Evolutionary conservation across 768 basidiomycete genomes (phyloP).

Genomic region (Auricularia cornea): DNA sequence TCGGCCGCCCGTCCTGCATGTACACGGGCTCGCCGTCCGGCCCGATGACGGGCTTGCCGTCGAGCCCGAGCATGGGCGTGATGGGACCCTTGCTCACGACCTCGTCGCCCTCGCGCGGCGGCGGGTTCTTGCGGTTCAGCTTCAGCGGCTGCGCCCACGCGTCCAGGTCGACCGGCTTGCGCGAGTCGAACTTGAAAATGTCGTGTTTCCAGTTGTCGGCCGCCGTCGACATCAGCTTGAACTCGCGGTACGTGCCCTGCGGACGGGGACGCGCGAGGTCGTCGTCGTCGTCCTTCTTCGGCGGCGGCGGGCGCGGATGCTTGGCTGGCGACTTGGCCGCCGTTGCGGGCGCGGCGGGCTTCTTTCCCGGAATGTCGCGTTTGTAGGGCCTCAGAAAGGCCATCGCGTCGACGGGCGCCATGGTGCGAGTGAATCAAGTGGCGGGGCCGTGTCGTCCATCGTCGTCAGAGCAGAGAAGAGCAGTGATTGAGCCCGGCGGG

Average conservation of each 20-base stretch:
- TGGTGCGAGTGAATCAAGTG: too few species aligned
- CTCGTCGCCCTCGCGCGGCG: conserved; percentile 33
- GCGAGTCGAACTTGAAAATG: conserved; percentile 83
- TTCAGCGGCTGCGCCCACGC: conserved; percentile 70
- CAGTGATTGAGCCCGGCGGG: too few species aligned
- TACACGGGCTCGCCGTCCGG: conserved; percentile 53
- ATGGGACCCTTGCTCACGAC: conserved; percentile 25
- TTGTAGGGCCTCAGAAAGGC: too few species aligned
- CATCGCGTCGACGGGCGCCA: too few species aligned
- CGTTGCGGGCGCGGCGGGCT: too few species aligned
- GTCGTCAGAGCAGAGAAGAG: too few species aligned
- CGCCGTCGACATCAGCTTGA: conserved; percentile 66
- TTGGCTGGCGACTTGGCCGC: too few species aligned
- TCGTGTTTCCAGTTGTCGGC: conserved; percentile 87
- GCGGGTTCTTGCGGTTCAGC: conserved; percentile 78
- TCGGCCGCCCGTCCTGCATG: conserved; percentile 61
- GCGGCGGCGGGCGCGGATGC: too few species aligned
- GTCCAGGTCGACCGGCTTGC: conserved; percentile 60
- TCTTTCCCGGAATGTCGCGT: too few species aligned
- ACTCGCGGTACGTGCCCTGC: conserved; percentile 72
- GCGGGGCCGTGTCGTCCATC: too few species aligned
- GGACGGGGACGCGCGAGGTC: too few species aligned
- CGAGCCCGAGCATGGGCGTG: conserved; percentile 67
- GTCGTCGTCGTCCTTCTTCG: too few species aligned
- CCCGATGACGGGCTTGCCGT: conserved; percentile 82